A percentile compares a stretch with the other conserved stretches of the same genome.
phyloP scores from a whole-genome alignment of 805 yeast species.

The Spathaspora arborariae region DNA sequence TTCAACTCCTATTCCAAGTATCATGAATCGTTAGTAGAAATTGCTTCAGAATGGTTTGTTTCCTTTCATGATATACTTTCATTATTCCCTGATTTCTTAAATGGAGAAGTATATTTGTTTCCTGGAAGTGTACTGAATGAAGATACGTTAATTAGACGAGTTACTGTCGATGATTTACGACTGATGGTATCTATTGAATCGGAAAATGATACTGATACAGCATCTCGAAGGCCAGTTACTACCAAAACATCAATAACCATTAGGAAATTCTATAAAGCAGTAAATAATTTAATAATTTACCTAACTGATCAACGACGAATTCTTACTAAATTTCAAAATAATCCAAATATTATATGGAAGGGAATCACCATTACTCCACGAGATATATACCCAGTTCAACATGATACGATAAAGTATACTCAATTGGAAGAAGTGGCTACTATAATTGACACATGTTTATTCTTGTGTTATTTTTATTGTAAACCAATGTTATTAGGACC shows the following conservation, averaged over 20 bases:
- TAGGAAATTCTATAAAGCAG: slow-evolving; percentile 30
- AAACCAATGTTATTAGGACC: slow-evolving; percentile 79
- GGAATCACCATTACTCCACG: slow-evolving; percentile 39
- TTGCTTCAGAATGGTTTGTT: slow-evolving; percentile 40
- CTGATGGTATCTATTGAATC: slow-evolving; percentile 5
- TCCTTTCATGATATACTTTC: slow-evolving; percentile 30
- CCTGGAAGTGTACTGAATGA: background rate
- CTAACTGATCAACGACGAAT: slow-evolving; percentile 53
- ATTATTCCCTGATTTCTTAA: slow-evolving; percentile 37
- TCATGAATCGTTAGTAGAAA: slow-evolving; percentile 37
- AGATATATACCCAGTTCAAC: slow-evolving; percentile 37
- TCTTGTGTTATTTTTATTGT: slow-evolving; percentile 66
- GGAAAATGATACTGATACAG: slow-evolving; percentile 8
- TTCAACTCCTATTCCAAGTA: slow-evolving; percentile 32
- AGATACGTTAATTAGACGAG: slow-evolving; percentile 11
- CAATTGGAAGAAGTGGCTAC: slow-evolving; percentile 31
- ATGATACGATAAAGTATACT: slow-evolving; percentile 14
- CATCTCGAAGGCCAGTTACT: background rate
- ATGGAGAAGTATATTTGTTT: slow-evolving; percentile 13
- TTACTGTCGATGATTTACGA: slow-evolving; percentile 17
- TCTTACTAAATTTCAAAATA: slow-evolving; percentile 35
- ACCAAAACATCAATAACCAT: slow-evolving; percentile 6
- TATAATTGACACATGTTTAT: slow-evolving; percentile 73
- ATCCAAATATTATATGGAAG: slow-evolving; percentile 41
- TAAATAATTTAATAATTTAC: slow-evolving; percentile 41